Base-by-base conservation (phyloP, 345 rosid genomes). In the Euphorbia lathyris region DNA sequence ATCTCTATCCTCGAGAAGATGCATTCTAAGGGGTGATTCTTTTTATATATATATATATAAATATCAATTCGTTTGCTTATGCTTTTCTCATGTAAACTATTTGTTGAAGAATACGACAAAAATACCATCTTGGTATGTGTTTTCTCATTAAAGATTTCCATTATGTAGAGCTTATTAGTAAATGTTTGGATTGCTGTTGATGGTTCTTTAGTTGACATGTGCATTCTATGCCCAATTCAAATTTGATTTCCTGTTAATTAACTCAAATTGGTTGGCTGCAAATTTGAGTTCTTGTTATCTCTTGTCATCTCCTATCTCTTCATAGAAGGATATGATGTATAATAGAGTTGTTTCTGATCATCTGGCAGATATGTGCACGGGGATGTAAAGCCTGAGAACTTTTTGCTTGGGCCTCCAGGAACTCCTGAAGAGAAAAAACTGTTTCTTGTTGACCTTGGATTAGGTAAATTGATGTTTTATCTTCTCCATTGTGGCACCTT, bases 351-450 rank as follows among this genome's bases (percentile, higher is more conserved):
- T 22, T 55, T 55, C 56, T 80, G 69, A 36, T 74, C 19, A 43
- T 68, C 51, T 63, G 63, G 80, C 86, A 95, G 99, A 80, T 95
- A 86, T 80, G 97, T 90, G 67, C 99, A 95, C 63, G 99, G 99
- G 56, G 99, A 95, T 85, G 96, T 95, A 12, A 95, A 95, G 73
- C 99, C 99, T 26, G 97, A 92, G 84, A 95, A 95, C 73, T 92
- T 95, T 72, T 83, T 95, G 84, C 95, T 95, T 75, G 99, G 99
- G 27, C 81, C 90, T 43, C 86, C 93, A 0, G 91, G 96, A 80
- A 85, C 96, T 53, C 83, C 84, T 57, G 97, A 91, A 55, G 97
- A 87, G 78, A 94, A 90, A 76, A 94, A 88, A 69, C 88, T 95
- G 69, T 92, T 90, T 64, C 92, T 95, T 76, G 97, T 95, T 42